Evolutionary conservation across 345 rosid genomes (phyloP), one percentile per base, ranked within the genome.

Genomic region (Gossypium sturtianum): DNA sequence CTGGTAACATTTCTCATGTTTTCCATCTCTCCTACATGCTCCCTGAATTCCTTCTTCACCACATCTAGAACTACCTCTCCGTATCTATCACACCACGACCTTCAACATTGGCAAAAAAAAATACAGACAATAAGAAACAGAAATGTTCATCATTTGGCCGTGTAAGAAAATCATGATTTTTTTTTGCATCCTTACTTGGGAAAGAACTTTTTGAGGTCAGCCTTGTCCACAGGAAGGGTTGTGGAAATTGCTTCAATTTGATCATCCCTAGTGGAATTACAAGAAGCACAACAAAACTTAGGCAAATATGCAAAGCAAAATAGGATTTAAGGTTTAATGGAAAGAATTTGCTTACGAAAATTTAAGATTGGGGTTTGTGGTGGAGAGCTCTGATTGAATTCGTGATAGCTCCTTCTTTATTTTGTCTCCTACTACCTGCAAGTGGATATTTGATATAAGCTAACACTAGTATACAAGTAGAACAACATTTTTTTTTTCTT

Each of bases 191-290:
- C 89, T 86, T 73, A 90, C 95, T 83, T 90, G 80, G 96, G 93
- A 53, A 89, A 87, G 83, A 90, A 89, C 71, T 80, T 86, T 74
- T 86, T 85, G 76, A 89, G 87, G 23, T 87, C 91, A 63, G 82
- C 80, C 78, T 87, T 90, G 70, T 90, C 96, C 53, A 86, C 91
- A 0, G 96, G 93, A 72, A 89, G 93, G 76, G 80, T 90, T 65
- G 96, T 89, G 74, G 96, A 90, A 72, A 90, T 89, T 47, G 88
- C 96, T 83, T 90, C 96, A 56, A 90, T 86, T 79, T 89, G 90
- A 16, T 90, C 93, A 77, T 84, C 79, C 77, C 96, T 90, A 77
- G 57, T 27, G 34, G 67, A 80, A 78, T 23, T 77, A 63, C 73
- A 62, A 12, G 47, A 71, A 38, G 45, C 15, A 58, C n/a, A 57